Base-by-base conservation (phyloP, 495 filamentous ascomycete genomes). In the Aspergillus steynii region DNA sequence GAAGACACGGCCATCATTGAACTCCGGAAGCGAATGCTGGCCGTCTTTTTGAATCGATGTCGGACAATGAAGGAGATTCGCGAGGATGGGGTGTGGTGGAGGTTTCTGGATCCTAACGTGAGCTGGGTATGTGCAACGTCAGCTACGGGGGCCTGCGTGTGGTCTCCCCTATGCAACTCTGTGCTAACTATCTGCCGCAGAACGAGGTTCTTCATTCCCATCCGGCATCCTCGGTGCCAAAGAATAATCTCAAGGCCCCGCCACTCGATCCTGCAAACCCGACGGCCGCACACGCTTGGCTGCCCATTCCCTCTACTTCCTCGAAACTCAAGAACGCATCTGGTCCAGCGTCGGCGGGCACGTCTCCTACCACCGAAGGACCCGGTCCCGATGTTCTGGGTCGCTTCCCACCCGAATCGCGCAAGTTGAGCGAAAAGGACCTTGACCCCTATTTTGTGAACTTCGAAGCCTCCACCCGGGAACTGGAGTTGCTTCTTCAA, bases 1-100 rank as follows among this genome's bases (percentile, higher is more conserved):
- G 95, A 98, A 75, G 96, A 99, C 72, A 88, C 90, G 32, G 88
- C 90, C 61, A 98, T 97, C 50, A 99, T 99, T 59, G 95, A 99
- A 63, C 81, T 97, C 46, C 85, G 95, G 55, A 97, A 97, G 72
- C 89, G 95, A 58, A 99, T 99, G 95, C 73, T 99, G 46, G 88
- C 88, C 32, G 93, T 97, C 4, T 99, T 99, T 66, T 71, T 99
- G 34, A 98, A 99, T 68, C 84, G 95, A 34, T 99, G 95, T 73
- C 84, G 92, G 50, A 82, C 84, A 61, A 97, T 98, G 95, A 90
- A 93, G 67, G 91, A 96, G 60, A 88, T 99, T 45, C 84, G 90
- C 31, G 90, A 96, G 59, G 96, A 98, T 70, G 94, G 93, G 6
- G 92, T 98, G 14, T 96, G 93, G 86, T 96, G 94, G 91, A 90